These are phyloP conservation scores for Barnettozyma hawaiiensis DNA, from an alignment of 1,139 yeast genomes.

Conservation along the genomic window DNA sequence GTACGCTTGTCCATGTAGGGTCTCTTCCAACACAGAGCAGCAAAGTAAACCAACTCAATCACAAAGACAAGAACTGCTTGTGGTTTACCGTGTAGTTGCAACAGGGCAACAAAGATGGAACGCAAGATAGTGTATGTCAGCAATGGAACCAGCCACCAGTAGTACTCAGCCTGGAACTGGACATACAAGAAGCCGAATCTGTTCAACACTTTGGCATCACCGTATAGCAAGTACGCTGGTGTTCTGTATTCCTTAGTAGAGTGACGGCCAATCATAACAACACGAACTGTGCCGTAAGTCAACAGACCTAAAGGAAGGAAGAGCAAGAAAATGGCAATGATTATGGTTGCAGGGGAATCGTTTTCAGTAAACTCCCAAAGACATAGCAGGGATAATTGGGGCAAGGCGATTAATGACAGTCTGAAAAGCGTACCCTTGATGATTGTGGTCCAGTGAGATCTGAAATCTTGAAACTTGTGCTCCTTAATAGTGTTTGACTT, in stretches of 20 bases:
- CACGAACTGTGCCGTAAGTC: slow-evolving; percentile 69
- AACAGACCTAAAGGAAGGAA: slow-evolving; percentile 53
- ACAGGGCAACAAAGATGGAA: slow-evolving; percentile 79
- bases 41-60: slow-evolving; percentile 66
- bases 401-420: slow-evolving; percentile 73
- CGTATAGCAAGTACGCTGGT: slow-evolving; percentile 87
- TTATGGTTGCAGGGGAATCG: slow-evolving; percentile 80
- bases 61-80: slow-evolving; percentile 75
- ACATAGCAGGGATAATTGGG: slow-evolving; percentile 77
- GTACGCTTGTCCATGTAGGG: slow-evolving; percentile 96
- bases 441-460: slow-evolving; percentile 73
- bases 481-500: slow-evolving; percentile 52
- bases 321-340: slow-evolving; percentile 69
- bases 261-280: slow-evolving; percentile 62
- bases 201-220: slow-evolving; percentile 75
- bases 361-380: slow-evolving; percentile 83
- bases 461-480: slow-evolving; percentile 68
- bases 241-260: slow-evolving; percentile 73
- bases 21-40: slow-evolving; percentile 58
- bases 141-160: slow-evolving; percentile 70
- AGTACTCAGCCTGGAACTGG: slow-evolving; percentile 82
- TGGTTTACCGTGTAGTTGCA: slow-evolving; percentile 72
- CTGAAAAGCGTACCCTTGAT: slow-evolving; percentile 88
- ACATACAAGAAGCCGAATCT: slow-evolving; percentile 91
- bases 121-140: slow-evolving; percentile 64